Evolutionary conservation across 148 eudicot species (phyloP).

Genomic region (Dysphania ambrosioides): DNA sequence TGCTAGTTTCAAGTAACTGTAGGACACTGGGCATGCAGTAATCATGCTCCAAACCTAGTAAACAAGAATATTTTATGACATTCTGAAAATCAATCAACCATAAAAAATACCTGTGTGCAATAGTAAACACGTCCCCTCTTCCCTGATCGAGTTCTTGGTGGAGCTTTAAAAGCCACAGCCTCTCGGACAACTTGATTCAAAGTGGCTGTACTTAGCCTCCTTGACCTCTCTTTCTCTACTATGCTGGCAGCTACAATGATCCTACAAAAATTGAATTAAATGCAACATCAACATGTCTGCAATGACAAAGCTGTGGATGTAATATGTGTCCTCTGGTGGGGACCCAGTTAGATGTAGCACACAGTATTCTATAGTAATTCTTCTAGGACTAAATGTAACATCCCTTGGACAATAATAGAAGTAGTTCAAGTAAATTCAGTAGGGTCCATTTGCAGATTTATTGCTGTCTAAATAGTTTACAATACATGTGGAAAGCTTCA

Average conservation of each 20-base stretch:
- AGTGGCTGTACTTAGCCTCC: slow-evolving; percentile 74
- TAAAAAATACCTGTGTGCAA: slow-evolving; percentile 79
- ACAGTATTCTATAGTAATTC: too few relatives aligned
- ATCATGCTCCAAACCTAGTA: not conserved
- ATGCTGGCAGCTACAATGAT: slow-evolving; percentile 74
- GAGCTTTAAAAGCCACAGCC: slow-evolving; percentile 92
- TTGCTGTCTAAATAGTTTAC: not conserved
- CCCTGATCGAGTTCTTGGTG: slow-evolving; percentile 92
- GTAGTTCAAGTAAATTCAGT: not conserved
- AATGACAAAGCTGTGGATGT: not conserved
- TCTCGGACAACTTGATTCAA: slow-evolving; percentile 85
- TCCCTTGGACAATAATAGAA: not conserved
- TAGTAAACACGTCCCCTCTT: slow-evolving; percentile 93
- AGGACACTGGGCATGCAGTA: not conserved
- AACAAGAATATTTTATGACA: not conserved
- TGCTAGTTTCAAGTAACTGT: not conserved
- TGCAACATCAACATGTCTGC: not conserved
- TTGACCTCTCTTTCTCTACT: slow-evolving; percentile 90
- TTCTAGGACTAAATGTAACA: not conserved
- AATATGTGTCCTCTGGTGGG: not conserved
- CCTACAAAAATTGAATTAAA: slow-evolving; percentile 36
- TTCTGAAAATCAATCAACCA: not conserved
- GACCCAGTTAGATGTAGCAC: not conserved
- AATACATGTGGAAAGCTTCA: not conserved
- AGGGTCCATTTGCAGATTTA: not conserved